Base-by-base conservation (phyloP, 345 rosid genomes). In the Aquilaria malaccensis region DNA sequence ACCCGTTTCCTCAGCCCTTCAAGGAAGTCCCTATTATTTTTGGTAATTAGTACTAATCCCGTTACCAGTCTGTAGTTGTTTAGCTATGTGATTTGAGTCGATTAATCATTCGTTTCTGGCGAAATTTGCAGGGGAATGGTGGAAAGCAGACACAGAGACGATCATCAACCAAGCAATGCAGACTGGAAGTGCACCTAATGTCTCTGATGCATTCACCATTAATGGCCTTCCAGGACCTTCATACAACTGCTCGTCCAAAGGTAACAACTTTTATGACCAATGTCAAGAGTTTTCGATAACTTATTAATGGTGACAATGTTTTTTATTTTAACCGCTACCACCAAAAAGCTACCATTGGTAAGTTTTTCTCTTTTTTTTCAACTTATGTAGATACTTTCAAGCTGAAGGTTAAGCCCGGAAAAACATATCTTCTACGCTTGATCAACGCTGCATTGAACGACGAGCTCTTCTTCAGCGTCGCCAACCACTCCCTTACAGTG, bases 151-250 rank as follows among this genome's bases (percentile, higher is more conserved):
- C 59, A 78, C 79, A 2, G 81, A 83, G 55, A 65, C 41, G 2
- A 57, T 83, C 1, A 83, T 83, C 50, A 80, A 52, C 51, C 85
- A 80, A 62, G 88, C 85, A 22, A 3, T 67, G 48, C 60, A 64
- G 65, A 71, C 79, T 2, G 83, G 85, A 61, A 75, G 58, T 29
- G 83, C 78, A 13, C 85, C 88, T 9, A 83, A 74, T 64, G n/a
- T 74, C 49, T 83, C 85, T 11, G 88, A 80, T 68, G 83, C 88
- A 14, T 80, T 56, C 53, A 83, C 78, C 54, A 76, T 83, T 9
- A 83, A 83, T 55, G 88, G 85, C 31, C 82, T 77, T n/a, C 82
- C 87, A 9, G 85, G 85, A 4, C 80, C 84, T 11, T 65, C 72
- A 0, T 66, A 75, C 55, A 77, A 73, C 48, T 79, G 84, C 60